A percentile compares a stretch with the other conserved stretches of the same genome.
Conservation (phyloP, 2,329 filamentous ascomycete species). For the Scortechinia acanthostroma region DNA sequence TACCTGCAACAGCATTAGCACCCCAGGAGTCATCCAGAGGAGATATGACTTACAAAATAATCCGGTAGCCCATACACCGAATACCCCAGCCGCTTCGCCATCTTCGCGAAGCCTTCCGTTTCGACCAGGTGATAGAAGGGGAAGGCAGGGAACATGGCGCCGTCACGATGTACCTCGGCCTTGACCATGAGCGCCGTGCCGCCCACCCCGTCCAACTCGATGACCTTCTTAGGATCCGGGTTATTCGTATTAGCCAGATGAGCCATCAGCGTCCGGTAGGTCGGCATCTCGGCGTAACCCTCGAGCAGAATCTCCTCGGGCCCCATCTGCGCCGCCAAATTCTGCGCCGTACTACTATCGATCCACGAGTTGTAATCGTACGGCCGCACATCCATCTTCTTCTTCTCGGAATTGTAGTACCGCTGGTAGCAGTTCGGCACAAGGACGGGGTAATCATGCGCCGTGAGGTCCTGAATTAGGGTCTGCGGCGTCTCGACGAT, state of each 20-base stretch:
- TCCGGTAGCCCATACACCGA: slow-evolving; percentile 83
- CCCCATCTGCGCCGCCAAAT: slow-evolving; percentile 73
- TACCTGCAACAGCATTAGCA: slow-evolving; percentile 41
- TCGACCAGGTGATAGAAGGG: slow-evolving; percentile 95
- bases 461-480: slow-evolving; percentile 85
- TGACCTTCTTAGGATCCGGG: slow-evolving; percentile 45
- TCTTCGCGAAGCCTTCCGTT: slow-evolving; percentile 95
- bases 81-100: slow-evolving; percentile 86
- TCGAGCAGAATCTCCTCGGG: slow-evolving; percentile 89
- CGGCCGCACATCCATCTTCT: slow-evolving; percentile 67
- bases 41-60: slow-evolving; percentile 76
- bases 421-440: slow-evolving; percentile 94
- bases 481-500: slow-evolving; percentile 79
- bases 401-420: slow-evolving; percentile 64
- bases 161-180: slow-evolving; percentile 91
- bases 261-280: slow-evolving; percentile 86
- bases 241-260: slow-evolving; percentile 56
- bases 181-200: slow-evolving; percentile 89
- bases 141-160: slow-evolving; percentile 97
- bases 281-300: slow-evolving; percentile 87
- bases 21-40: slow-evolving; percentile 5
- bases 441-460: slow-evolving; percentile 82
- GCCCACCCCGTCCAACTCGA: slow-evolving; percentile 85
- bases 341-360: slow-evolving; percentile 73
- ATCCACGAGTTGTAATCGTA: slow-evolving; percentile 99